Evolutionary conservation across 176 grass and related monocot species (phyloP), one percentile per base, ranked within the genome.

Genomic region (Urochloa ruziziensis): DNA sequence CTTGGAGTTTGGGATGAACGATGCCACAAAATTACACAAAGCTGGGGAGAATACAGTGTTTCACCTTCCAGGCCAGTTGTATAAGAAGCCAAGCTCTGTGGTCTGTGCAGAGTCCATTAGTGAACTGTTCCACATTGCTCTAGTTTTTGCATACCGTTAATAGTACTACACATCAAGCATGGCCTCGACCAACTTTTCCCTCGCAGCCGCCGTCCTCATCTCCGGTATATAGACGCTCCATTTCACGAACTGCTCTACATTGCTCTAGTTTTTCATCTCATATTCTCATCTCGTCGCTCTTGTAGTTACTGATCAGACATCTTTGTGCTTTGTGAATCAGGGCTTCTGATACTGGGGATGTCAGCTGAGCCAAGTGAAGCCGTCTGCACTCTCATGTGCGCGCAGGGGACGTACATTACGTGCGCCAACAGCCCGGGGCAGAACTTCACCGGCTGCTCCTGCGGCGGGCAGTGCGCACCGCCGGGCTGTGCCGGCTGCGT

Each of bases 361-460:
- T 35, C 33, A 15, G 33, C 56, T 17, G 25, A 72, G 61, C 24
- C 13, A 23, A 43, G 29, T 10, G 86, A 52, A 70, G 71, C 86
- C 6, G 73, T 84, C 57, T 88, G 86, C 81, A 24, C 23, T 10
- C 21, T 15, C 21, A 5, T 8, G 5, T 75, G 73, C 73, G 52
- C 34, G 25, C 54, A 16, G 14, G 37, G 25, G 21, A 30, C 52
- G 17, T 24, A 84, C 36, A 64, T 84, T 13, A 75, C 35, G 0
- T 84, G 52, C n/a, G 9, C 7, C 13, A 84, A 84, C 30, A 23
- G 62, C 23, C 52, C 68, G 3, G 30, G 17, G 30, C 25, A 83
- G 73, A 29, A 66, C 35, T 42, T 89, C 75, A 25, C 32, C 67
- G 74, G 74, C 4, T 85, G 86, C 56, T 36, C 46, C 54, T 84